A percentile compares a stretch with the other conserved stretches of the same genome.
These are phyloP conservation scores for Termitomyces sp. DNA, from an alignment of 768 basidiomycete genomes.

Conservation along the genomic window DNA sequence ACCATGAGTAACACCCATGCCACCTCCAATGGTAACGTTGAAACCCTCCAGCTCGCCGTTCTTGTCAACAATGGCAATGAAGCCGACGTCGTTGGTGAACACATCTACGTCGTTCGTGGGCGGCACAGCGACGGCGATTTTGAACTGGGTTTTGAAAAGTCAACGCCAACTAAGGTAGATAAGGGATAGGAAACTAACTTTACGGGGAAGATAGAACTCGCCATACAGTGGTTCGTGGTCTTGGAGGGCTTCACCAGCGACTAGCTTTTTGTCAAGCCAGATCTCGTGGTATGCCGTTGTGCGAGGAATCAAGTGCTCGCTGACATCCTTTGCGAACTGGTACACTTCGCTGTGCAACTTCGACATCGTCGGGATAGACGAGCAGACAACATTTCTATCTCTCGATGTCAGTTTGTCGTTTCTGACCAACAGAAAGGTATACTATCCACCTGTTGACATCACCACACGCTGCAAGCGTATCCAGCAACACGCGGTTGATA, in stretches of 20 bases:
- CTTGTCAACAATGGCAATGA: conserved; percentile 86
- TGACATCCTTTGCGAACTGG: conserved; percentile 79
- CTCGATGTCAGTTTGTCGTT: background rate
- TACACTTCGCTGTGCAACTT: conserved; percentile 80
- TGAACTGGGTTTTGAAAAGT: conserved; percentile 59
- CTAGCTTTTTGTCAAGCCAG: conserved; percentile 96
- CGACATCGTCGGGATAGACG: conserved; percentile 89
- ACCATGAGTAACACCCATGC: conserved; percentile 99
- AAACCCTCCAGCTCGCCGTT: conserved; percentile 83
- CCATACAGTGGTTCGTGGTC: conserved; percentile 98
- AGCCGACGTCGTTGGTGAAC: conserved; percentile 94
- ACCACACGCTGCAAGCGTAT: conserved; percentile 97
- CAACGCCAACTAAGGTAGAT: conserved; percentile 2
- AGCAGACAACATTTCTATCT: conserved; percentile 81
- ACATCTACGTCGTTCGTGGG: conserved; percentile 96
- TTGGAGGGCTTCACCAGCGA: conserved; percentile 90
- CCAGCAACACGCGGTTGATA: conserved; percentile 86
- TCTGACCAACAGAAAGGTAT: background rate
- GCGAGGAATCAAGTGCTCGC: conserved; percentile 81
- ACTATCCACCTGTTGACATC: conserved; percentile 84
- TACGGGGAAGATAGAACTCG: conserved; percentile 93
- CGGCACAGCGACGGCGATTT: conserved; percentile 94
- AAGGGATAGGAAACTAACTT: conserved; percentile 43
- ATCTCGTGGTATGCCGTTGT: conserved; percentile 98
- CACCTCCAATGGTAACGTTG: conserved; percentile 92